Conservation (phyloP, 164 flowering plant species). For the Saururus chinensis region DNA sequence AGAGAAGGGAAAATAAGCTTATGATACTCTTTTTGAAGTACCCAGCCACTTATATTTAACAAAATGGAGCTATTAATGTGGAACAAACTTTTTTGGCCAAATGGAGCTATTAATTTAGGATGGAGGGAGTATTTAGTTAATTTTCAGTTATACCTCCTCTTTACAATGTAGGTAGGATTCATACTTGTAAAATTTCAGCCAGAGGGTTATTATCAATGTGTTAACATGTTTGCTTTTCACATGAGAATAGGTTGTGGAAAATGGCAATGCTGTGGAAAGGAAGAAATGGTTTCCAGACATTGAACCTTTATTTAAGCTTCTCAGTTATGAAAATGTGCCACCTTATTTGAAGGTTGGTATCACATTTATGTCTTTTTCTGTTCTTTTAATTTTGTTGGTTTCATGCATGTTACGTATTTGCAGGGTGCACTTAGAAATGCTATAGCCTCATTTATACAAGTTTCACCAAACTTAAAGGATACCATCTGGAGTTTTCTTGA, state of each 20-base stretch:
- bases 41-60: no score
- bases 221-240: neutral
- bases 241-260: slow-evolving; percentile 60
- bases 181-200: neutral
- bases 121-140: neutral
- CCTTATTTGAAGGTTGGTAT: slow-evolving; percentile 76
- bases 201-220: neutral
- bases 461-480: slow-evolving; percentile 67
- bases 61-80: no score
- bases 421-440: slow-evolving; percentile 93
- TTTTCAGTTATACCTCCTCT: neutral
- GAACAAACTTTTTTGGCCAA: no score
- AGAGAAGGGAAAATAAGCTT: no score
- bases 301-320: slow-evolving; percentile 95
- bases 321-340: slow-evolving; percentile 92
- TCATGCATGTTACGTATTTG: neutral
- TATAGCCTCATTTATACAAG: slow-evolving; percentile 59
- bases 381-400: neutral
- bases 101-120: no score
- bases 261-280: slow-evolving; percentile 74
- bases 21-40: no score
- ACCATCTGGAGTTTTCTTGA: slow-evolving; percentile 89
- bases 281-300: slow-evolving; percentile 92
- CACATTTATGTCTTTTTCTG: neutral
- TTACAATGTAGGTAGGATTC: neutral